Conservation (phyloP, 495 filamentous ascomycete species). For the Entonaema liquescens region DNA sequence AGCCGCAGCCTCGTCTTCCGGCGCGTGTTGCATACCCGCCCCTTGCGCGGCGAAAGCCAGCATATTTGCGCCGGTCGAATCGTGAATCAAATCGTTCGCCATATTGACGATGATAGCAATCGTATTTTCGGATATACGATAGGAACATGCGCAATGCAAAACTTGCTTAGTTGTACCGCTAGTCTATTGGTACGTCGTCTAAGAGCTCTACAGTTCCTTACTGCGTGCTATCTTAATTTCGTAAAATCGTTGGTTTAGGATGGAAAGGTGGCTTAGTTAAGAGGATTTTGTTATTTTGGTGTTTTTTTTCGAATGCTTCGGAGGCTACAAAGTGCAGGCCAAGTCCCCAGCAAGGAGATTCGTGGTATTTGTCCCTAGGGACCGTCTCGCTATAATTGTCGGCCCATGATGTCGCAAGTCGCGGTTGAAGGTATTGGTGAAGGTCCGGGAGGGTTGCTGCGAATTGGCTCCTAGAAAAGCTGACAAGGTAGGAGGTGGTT, state of each 20-base stretch:
- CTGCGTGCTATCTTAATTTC: conserved; percentile 22
- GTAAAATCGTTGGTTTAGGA: conserved; percentile 4
- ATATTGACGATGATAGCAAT: conserved; percentile 39
- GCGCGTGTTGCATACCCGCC: conserved; percentile 53
- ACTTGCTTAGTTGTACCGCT: neutral
- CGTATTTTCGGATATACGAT: conserved; percentile 14
- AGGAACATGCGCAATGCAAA: conserved; percentile 10
- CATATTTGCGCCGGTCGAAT: conserved; percentile 51
- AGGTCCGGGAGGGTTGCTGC: conserved; percentile 6
- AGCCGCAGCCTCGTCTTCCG: conserved; percentile 52
- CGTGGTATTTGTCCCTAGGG: conserved; percentile 61
- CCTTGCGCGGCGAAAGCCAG: conserved; percentile 54
- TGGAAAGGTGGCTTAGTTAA: conserved; percentile 2
- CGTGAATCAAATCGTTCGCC: conserved; percentile 51
- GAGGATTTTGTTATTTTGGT: conserved; percentile 13
- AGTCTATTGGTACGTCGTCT: conserved; percentile 8
- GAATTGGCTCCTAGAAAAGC: conserved; percentile 3
- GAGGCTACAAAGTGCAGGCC: conserved; percentile 41
- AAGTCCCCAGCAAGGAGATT: conserved; percentile 43
- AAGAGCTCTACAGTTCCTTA: conserved; percentile 14
- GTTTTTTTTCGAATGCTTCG: conserved; percentile 10
- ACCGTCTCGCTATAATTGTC: conserved; percentile 65
- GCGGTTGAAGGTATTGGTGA: conserved; percentile 4
- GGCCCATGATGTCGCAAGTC: conserved; percentile 50
- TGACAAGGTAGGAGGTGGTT: conserved; percentile 12